Percentiles rank a stretch among this genome's conserved stretches.
phyloP scores from a whole-genome alignment of 2,329 filamentous ascomycete genomes.

The Cladosporium sp. region DNA sequence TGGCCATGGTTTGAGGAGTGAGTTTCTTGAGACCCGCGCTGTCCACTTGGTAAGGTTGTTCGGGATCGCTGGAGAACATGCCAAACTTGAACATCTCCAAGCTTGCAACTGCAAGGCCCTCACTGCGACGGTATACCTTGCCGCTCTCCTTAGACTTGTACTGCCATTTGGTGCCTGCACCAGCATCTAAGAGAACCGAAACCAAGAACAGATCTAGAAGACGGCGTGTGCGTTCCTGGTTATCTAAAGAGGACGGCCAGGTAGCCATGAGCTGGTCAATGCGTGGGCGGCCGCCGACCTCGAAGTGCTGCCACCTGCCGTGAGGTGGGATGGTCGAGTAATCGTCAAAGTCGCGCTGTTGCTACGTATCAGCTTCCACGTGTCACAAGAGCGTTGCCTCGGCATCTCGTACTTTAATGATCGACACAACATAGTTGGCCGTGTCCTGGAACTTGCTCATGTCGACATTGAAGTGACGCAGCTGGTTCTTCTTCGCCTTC shows the following conservation, averaged over 20 bases:
- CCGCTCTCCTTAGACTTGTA: conserved; percentile 92
- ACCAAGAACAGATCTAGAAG: conserved; percentile 77
- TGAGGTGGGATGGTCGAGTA: conserved; percentile 80
- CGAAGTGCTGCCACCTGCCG: conserved; percentile 81
- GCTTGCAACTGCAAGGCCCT: conserved; percentile 77
- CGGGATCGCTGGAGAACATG: conserved; percentile 77
- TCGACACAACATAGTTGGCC: conserved; percentile 82
- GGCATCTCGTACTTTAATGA: conserved; percentile 73
- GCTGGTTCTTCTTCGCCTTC: conserved; percentile 73
- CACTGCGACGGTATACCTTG: conserved; percentile 77
- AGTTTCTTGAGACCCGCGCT: conserved; percentile 73
- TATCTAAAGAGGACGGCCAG: conserved; percentile 69
- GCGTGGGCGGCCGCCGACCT: conserved; percentile 73
- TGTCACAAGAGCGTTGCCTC: background rate
- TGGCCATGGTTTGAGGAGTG: conserved; percentile 71
- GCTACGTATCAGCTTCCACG: conserved; percentile 3
- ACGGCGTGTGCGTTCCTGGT: conserved; percentile 70
- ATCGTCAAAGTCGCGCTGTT: conserved; percentile 68
- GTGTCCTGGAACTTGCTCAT: conserved; percentile 80
- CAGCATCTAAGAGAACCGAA: conserved; percentile 81
- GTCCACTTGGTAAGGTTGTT: conserved; percentile 87
- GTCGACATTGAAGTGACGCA: conserved; percentile 87
- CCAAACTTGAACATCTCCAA: conserved; percentile 94
- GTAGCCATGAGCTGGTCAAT: conserved; percentile 69
- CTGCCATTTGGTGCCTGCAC: conserved; percentile 85